Evolutionary conservation across 148 eudicot species (phyloP).

Genomic region (Rheum nobile): DNA sequence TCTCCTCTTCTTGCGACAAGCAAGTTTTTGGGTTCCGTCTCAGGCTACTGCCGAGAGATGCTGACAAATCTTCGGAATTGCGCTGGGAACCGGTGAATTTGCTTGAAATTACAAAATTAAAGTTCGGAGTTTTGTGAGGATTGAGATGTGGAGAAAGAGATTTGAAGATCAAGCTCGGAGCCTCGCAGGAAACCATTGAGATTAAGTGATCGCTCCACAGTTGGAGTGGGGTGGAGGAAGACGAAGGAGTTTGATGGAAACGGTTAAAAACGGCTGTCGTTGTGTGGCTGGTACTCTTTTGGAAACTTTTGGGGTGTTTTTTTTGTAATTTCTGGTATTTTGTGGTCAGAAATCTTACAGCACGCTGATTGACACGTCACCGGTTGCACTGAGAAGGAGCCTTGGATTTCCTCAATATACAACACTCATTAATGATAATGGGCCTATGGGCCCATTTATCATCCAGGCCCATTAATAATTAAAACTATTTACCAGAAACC

Average conservation of each 20-base stretch:
- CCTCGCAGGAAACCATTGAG: constrained; percentile 12
- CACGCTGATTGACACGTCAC: background rate
- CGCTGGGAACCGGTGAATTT: background rate
- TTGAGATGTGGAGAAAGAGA: constrained; percentile 14
- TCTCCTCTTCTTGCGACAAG: background rate
- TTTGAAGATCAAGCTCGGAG: constrained; percentile 6
- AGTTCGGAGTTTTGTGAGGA: constrained; percentile 5
- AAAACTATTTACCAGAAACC: background rate
- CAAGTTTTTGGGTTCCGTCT: constrained; percentile 14
- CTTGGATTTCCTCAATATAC: background rate
- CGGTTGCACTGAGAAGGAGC: background rate
- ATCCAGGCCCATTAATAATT: background rate
- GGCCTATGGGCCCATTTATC: background rate
- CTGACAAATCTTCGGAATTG: background rate
- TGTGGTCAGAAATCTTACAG: background rate
- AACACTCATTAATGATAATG: background rate
- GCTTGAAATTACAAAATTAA: background rate
- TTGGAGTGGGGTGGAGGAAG: background rate
- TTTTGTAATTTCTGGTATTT: background rate
- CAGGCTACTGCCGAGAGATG: background rate
- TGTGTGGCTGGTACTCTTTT: constrained; percentile 6
- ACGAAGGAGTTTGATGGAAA: background rate
- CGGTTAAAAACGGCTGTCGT: background rate
- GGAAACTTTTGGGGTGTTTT: background rate
- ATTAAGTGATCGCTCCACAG: background rate